Evolutionary conservation across 495 filamentous ascomycete genomes (phyloP).

Genomic region (Hapsidospora chrysogenum): DNA sequence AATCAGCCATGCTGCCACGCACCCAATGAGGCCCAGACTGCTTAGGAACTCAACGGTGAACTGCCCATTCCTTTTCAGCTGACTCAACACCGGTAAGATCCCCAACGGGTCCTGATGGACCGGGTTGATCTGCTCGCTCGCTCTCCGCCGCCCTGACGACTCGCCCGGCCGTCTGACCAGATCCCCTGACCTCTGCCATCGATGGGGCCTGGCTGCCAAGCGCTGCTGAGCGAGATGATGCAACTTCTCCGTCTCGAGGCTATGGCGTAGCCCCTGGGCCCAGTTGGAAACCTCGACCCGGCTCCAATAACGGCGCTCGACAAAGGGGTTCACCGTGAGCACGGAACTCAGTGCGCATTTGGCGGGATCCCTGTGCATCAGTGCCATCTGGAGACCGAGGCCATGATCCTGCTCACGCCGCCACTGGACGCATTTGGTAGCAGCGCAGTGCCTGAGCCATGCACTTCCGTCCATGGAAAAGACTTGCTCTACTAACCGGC

Average conservation of each 20-base stretch:
- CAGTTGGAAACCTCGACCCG: slow-evolving; percentile 3
- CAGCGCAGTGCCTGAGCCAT: slow-evolving; percentile 76
- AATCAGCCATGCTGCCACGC: slow-evolving; percentile 16
- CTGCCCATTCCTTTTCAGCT: slow-evolving; percentile 48
- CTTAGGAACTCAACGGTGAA: slow-evolving; percentile 64
- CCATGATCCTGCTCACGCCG: slow-evolving; percentile 11
- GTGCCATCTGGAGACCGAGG: not conserved
- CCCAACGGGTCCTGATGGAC: slow-evolving; percentile 59
- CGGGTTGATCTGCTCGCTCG: too few species aligned
- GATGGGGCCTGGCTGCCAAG: too few species aligned
- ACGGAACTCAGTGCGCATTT: not conserved
- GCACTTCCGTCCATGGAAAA: slow-evolving; percentile 67
- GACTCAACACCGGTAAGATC: slow-evolving; percentile 51
- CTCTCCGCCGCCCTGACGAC: too few species aligned
- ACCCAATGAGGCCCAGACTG: slow-evolving; percentile 57
- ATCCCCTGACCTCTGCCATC: too few species aligned
- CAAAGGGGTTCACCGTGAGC: not conserved
- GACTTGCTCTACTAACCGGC: slow-evolving; percentile 47
- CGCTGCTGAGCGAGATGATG: slow-evolving; percentile 1
- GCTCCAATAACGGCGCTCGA: not conserved
- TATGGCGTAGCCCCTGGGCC: slow-evolving; percentile 1
- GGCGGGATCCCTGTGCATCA: not conserved
- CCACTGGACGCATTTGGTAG: slow-evolving; percentile 72
- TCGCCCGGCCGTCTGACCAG: too few species aligned
- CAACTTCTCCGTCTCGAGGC: slow-evolving; percentile 2